These are phyloP conservation scores for Xylaria sp. DNA, from an alignment of 2,329 filamentous ascomycete genomes.

Conservation along the genomic window DNA sequence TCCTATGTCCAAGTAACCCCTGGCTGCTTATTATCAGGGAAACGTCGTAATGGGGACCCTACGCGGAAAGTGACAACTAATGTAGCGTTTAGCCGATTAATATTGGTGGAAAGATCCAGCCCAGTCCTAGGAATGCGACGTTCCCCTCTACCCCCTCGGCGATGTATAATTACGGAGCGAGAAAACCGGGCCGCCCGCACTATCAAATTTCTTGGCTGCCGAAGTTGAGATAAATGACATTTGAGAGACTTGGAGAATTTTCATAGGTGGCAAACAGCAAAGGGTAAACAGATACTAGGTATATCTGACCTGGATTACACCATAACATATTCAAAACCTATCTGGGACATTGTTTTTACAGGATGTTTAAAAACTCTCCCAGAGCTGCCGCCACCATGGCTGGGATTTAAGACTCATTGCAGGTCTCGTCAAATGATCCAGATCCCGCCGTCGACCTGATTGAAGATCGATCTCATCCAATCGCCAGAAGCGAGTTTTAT, in stretches of 20 bases:
- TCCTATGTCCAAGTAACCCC: not conserved
- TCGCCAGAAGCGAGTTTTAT: conserved; percentile 62
- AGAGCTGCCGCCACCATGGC: conserved; percentile 57
- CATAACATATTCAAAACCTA: not conserved
- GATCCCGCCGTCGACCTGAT: conserved; percentile 63
- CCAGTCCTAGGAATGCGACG: conserved; percentile 11
- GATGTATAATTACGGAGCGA: not conserved
- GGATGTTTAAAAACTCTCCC: conserved; percentile 52
- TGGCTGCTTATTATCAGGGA: not conserved
- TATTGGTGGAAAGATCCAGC: conserved; percentile 31
- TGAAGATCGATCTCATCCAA: conserved; percentile 65
- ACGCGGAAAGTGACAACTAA: conserved; percentile 9
- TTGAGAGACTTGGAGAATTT: not conserved
- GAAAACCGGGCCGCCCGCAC: not conserved
- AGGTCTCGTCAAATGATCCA: conserved; percentile 58
- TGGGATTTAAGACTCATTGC: conserved; percentile 42
- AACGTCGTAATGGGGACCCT: conserved; percentile 7
- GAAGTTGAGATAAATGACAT: not conserved
- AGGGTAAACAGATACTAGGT: conserved; percentile 8
- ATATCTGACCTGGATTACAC: conserved; percentile 2
- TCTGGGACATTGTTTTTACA: not conserved
- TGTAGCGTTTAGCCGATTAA: conserved; percentile 28
- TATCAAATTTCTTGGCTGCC: not conserved
- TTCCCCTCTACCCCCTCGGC: conserved; percentile 27
- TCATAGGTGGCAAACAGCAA: not conserved